Conservation (phyloP, 192 early-diverging fungal genomes). For the Coemansia sp. region DNA sequence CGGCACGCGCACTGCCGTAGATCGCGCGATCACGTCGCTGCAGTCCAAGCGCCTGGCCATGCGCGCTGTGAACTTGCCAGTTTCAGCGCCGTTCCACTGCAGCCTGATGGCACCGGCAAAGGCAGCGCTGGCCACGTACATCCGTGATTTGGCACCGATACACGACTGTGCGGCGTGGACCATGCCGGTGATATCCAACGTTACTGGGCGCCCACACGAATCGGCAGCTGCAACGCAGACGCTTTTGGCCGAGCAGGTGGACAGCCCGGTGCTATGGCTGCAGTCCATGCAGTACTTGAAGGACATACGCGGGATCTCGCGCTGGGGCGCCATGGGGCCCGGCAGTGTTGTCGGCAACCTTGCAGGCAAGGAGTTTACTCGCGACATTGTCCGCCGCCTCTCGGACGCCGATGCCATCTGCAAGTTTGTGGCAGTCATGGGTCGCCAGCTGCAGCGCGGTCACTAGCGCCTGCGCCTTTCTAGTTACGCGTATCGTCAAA, state of each 20-base stretch:
- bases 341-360: slow-evolving; percentile 87
- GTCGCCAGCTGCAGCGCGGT: slow-evolving; percentile 41
- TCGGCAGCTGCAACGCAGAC: slow-evolving; percentile 61
- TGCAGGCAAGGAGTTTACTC: slow-evolving; percentile 79
- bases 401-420: slow-evolving; percentile 22
- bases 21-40: slow-evolving; percentile 75
- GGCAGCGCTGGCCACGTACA: slow-evolving; percentile 65
- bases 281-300: slow-evolving; percentile 79
- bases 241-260: slow-evolving; percentile 76
- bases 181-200: slow-evolving; percentile 90
- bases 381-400: slow-evolving; percentile 65
- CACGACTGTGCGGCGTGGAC: slow-evolving; percentile 55
- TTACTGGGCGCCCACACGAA: slow-evolving; percentile 78
- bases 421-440: slow-evolving; percentile 47
- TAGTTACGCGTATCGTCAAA: too few relatives aligned
- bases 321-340: slow-evolving; percentile 86
- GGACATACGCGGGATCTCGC: slow-evolving; percentile 67
- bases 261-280: slow-evolving; percentile 87
- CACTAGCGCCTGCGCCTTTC: slow-evolving; percentile 9
- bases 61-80: slow-evolving; percentile 83
- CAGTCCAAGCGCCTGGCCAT: slow-evolving; percentile 82
- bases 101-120: slow-evolving; percentile 86
- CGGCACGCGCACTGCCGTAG: slow-evolving; percentile 83
- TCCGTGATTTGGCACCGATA: slow-evolving; percentile 68
- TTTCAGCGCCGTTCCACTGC: slow-evolving; percentile 98